Percentiles rank a stretch among this genome's conserved stretches.
Evolutionary conservation across 805 yeast species (phyloP).

Genomic region (Saccharomycopsis fermentans): DNA sequence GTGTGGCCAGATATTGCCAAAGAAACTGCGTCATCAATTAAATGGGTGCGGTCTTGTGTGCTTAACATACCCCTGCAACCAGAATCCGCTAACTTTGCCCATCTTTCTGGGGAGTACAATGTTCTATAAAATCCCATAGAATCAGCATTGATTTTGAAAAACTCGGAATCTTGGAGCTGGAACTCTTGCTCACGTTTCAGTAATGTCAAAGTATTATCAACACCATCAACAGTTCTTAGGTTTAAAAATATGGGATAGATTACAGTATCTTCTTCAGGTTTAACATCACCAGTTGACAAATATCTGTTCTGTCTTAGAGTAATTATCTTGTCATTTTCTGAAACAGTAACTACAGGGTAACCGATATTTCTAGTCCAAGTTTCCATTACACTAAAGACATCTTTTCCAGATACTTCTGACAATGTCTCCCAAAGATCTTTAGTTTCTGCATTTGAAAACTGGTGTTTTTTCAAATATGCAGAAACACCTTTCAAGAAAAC

Average conservation of each 20-base stretch:
- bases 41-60: slow-evolving; percentile 69
- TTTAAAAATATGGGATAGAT: slow-evolving; percentile 62
- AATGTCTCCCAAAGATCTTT: slow-evolving; percentile 70
- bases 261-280: slow-evolving; percentile 59
- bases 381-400: slow-evolving; percentile 64
- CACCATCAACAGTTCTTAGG: slow-evolving; percentile 47
- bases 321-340: slow-evolving; percentile 43
- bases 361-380: slow-evolving; percentile 76
- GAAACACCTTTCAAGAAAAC: slow-evolving; percentile 72
- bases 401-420: slow-evolving; percentile 58
- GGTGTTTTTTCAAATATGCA: slow-evolving; percentile 61
- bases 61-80: slow-evolving; percentile 43
- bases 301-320: slow-evolving; percentile 63
- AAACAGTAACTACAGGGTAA: slow-evolving; percentile 61
- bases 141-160: slow-evolving; percentile 63
- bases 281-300: slow-evolving; percentile 68
- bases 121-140: slow-evolving; percentile 72
- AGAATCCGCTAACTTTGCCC: slow-evolving; percentile 50
- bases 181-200: slow-evolving; percentile 38
- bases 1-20: slow-evolving; percentile 63
- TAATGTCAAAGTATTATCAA: slow-evolving; percentile 47
- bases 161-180: slow-evolving; percentile 34
- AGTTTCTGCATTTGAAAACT: slow-evolving; percentile 69
- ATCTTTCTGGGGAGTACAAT: slow-evolving; percentile 57
- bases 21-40: slow-evolving; percentile 68